A percentile compares a stretch with the other conserved stretches of the same genome.
phyloP scores from a whole-genome alignment of 495 filamentous ascomycete species.

The Aspergillus cavernicola region DNA sequence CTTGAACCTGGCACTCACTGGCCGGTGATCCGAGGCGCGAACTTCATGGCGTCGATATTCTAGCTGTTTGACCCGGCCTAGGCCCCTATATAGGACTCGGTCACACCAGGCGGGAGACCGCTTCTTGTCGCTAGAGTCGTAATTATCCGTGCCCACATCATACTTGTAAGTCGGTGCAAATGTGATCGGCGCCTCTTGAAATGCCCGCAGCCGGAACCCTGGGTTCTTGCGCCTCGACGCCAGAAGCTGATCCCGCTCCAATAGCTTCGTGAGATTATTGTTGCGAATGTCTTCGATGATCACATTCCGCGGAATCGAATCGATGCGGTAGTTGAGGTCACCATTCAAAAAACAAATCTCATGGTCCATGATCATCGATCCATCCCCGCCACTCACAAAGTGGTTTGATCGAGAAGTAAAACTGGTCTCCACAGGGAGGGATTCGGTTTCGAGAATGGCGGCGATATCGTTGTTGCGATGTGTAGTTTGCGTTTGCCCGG shows the following conservation, averaged over 20 bases:
- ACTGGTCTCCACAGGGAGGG: slow-evolving; percentile 65
- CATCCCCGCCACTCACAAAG: slow-evolving; percentile 87
- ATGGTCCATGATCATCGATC: slow-evolving; percentile 93
- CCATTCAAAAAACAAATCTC: slow-evolving; percentile 95
- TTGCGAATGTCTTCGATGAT: slow-evolving; percentile 78
- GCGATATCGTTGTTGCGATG: slow-evolving; percentile 92
- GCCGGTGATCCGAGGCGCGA: slow-evolving; percentile 84
- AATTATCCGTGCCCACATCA: slow-evolving; percentile 89
- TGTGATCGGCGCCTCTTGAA: slow-evolving; percentile 79
- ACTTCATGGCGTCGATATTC: slow-evolving; percentile 89
- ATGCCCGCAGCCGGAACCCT: slow-evolving; percentile 79
- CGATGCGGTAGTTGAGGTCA: slow-evolving; percentile 97
- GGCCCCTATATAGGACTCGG: slow-evolving; percentile 78
- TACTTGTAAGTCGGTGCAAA: slow-evolving; percentile 99
- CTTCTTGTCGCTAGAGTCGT: slow-evolving; percentile 93
- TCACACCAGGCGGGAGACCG: slow-evolving; percentile 98
- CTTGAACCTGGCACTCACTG: slow-evolving; percentile 80
- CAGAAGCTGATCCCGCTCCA: slow-evolving; percentile 91
- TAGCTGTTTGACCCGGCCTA: slow-evolving; percentile 77
- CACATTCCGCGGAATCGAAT: slow-evolving; percentile 89
- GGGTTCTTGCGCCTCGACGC: slow-evolving; percentile 83
- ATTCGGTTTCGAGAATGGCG: slow-evolving; percentile 74
- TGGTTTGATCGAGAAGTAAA: slow-evolving; percentile 60
- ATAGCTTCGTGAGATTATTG: slow-evolving; percentile 80
- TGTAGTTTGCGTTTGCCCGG: slow-evolving; percentile 84